Percentiles rank a stretch among this genome's conserved stretches.
Conservation (phyloP, 805 yeast genomes). For the Ogataea methanolica region DNA sequence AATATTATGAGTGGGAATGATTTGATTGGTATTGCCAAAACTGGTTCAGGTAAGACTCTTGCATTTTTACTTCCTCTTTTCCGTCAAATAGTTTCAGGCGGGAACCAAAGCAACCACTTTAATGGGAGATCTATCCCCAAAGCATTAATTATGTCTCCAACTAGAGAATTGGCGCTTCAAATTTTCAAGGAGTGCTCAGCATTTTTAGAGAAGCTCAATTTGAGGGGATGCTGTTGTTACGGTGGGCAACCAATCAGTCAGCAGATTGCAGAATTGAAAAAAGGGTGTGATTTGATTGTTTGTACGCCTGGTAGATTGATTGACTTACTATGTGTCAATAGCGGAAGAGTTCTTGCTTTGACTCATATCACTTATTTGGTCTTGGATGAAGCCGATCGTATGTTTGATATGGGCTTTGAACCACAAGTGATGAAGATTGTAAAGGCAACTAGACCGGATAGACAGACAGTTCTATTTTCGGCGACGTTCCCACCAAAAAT, state of each 20-base stretch:
- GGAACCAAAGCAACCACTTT: slow-evolving; percentile 31
- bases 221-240: slow-evolving; percentile 73
- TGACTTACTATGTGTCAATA: slow-evolving; percentile 78
- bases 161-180: slow-evolving; percentile 87
- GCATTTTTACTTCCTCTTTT: slow-evolving; percentile 82
- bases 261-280: slow-evolving; percentile 76
- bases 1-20: slow-evolving; percentile 87
- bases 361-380: slow-evolving; percentile 75
- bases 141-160: slow-evolving; percentile 81
- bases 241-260: slow-evolving; percentile 84
- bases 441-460: slow-evolving; percentile 72
- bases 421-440: slow-evolving; percentile 87
- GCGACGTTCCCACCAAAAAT: slow-evolving; percentile 88
- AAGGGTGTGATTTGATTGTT: slow-evolving; percentile 74
- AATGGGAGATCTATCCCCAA: slow-evolving; percentile 63
- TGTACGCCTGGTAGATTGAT: slow-evolving; percentile 96
- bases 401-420: slow-evolving; percentile 96
- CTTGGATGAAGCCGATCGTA: slow-evolving; percentile 92
- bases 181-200: slow-evolving; percentile 61
- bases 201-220: slow-evolving; percentile 46
- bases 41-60: slow-evolving; percentile 95
- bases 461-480: slow-evolving; percentile 85
- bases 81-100: slow-evolving; percentile 76
- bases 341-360: slow-evolving; percentile 69
- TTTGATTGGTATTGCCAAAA: slow-evolving; percentile 89